phyloP scores from a whole-genome alignment of 2,329 filamentous ascomycete species.

The Iodosphaeria phyllophila region DNA sequence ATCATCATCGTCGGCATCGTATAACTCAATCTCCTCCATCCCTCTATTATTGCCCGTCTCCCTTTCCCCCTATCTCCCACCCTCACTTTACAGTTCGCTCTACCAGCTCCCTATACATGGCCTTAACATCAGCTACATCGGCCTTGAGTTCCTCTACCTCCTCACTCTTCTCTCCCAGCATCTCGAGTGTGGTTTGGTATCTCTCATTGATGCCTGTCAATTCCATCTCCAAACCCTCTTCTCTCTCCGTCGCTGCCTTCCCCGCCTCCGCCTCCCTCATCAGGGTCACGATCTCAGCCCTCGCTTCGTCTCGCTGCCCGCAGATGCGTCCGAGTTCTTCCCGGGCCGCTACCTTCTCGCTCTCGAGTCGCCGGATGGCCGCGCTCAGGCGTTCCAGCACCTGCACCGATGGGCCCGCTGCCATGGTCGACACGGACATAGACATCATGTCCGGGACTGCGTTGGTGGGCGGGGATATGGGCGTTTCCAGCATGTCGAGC shows the following conservation, averaged over 20 bases:
- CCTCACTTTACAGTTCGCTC: constrained; percentile 58
- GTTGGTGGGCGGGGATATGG: constrained; percentile 45
- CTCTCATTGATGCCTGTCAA: constrained; percentile 51
- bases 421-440: constrained; percentile 74
- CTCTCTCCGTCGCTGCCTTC: constrained; percentile 36
- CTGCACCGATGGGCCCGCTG: constrained; percentile 81
- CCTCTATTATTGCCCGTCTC: too few relatives aligned
- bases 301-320: constrained; percentile 76
- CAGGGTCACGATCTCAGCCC: constrained; percentile 74
- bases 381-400: constrained; percentile 93
- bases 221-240: constrained; percentile 47
- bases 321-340: constrained; percentile 71
- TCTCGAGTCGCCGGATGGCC: constrained; percentile 76
- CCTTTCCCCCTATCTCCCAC: neutral
- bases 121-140: constrained; percentile 85
- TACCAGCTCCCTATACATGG: constrained; percentile 85
- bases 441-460: constrained; percentile 72
- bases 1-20: too few relatives aligned
- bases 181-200: constrained; percentile 81
- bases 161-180: constrained; percentile 95
- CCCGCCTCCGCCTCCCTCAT: constrained; percentile 74
- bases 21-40: too few relatives aligned
- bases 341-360: constrained; percentile 72
- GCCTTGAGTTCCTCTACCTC: constrained; percentile 75
- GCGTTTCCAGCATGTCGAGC: constrained; percentile 33